Base-by-base conservation (phyloP, 2,329 filamentous ascomycete genomes). In the Diaporthe australafricana region DNA sequence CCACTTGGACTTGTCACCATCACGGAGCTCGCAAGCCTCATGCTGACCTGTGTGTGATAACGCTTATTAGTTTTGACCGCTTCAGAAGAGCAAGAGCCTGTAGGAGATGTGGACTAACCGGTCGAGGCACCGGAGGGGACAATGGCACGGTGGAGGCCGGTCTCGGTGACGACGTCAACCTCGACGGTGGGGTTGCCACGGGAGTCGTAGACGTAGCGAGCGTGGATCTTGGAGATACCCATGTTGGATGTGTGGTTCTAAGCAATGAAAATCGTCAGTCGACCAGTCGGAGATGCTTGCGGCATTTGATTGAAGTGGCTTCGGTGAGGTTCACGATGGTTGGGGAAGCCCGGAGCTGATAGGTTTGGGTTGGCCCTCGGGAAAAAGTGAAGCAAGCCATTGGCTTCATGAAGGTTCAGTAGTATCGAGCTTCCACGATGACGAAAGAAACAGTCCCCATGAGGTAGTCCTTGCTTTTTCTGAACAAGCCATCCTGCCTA, bases 141-240 rank as follows among this genome's bases (percentile, higher is more conserved):
- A 83, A 98, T 98, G 83, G 96, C 95, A 82, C 96, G 95, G 91
- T 98, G 95, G 76, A 98, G 92, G 82, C 96, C 96, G 80, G 93
- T 97, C 88, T 97, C 94, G 79, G 95, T 98, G 87, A 97, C 93
- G 79, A 98, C 91, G 84, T 98, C 96, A 81, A 98, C 96, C 90
- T 98, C 96, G 82, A 98, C 96, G 83, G 96, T 99, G 81, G 96
- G 96, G 92, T 99, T 99, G 84, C 91, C 91, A 83, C 96, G 96
- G 84, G 96, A 98, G 91, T 99, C 96, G 91, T 96, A 99, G 88
- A 99, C 95, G 82, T 93, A 95, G 83, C 96, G 93, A 82, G 93
- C 94, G 90, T 95, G 93, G 83, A 96, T 90, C 89, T 95, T 96
- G 85, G 91, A 91, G 86, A 96, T 94, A 81, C 93, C 88, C 96